Percentiles rank a stretch among this genome's conserved stretches.
phyloP scores from a whole-genome alignment of 257 asterid species.

The Solanum megistacrolobum region DNA sequence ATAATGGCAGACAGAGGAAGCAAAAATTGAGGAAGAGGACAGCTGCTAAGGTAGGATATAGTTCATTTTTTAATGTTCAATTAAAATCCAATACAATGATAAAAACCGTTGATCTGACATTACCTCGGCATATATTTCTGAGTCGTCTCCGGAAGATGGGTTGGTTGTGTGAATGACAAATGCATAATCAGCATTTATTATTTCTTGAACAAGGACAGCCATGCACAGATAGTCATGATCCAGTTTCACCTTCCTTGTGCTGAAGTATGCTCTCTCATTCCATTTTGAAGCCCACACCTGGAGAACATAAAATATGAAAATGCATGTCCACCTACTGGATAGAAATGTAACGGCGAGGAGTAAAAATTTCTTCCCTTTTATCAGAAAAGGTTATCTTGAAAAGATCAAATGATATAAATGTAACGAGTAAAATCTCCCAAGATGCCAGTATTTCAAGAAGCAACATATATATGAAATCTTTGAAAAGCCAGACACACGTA shows the following conservation, averaged over 20 bases:
- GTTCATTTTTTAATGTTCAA: neutral
- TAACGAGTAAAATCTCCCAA: neutral
- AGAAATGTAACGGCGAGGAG: neutral
- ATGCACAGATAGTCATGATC: slow-evolving; percentile 90
- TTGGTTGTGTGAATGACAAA: slow-evolving; percentile 97
- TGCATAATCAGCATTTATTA: slow-evolving; percentile 95
- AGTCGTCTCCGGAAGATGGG: slow-evolving; percentile 86
- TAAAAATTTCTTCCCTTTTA: neutral
- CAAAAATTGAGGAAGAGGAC: neutral
- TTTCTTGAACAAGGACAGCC: slow-evolving; percentile 99
- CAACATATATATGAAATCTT: neutral
- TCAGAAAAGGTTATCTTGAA: neutral
- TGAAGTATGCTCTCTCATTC: slow-evolving; percentile 98
- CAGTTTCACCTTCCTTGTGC: slow-evolving; percentile 92
- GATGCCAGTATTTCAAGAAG: neutral
- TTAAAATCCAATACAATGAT: neutral
- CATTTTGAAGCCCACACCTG: slow-evolving; percentile 99
- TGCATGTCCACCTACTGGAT: neutral
- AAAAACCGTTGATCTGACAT: neutral
- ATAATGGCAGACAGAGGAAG: neutral
- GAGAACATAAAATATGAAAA: slow-evolving; percentile 1
- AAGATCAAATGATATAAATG: neutral
- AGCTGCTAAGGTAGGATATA: neutral
- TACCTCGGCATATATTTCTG: slow-evolving; percentile 98
- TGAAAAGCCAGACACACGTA: neutral